Evolutionary conservation across 2,329 filamentous ascomycete species (phyloP).

Genomic region (Epichloe uncinata): DNA sequence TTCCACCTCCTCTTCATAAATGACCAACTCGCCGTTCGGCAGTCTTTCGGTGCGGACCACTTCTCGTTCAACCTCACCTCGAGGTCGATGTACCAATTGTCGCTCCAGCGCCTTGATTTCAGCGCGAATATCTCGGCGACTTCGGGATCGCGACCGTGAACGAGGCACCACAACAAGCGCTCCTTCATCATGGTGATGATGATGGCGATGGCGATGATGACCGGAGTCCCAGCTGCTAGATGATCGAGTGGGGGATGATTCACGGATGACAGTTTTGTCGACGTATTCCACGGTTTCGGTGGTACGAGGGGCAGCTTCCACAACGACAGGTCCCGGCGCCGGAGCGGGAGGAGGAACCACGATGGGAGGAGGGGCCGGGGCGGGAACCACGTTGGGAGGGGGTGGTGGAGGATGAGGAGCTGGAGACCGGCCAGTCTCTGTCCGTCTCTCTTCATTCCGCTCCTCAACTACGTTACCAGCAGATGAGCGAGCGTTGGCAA

Average conservation of each 20-base stretch:
- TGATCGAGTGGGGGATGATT: constrained; percentile 31
- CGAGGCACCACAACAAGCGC: constrained; percentile 27
- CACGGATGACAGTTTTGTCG: constrained; percentile 34
- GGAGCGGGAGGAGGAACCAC: constrained; percentile 15
- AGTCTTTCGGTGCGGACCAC: constrained; percentile 43
- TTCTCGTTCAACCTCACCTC: constrained; percentile 31
- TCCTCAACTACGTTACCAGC: constrained; percentile 36
- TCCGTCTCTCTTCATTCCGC: constrained; percentile 24
- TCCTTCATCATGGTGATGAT: constrained; percentile 15
- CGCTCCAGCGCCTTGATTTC: constrained; percentile 61
- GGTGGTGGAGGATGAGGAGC: constrained; percentile 11
- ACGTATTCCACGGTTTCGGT: constrained; percentile 25
- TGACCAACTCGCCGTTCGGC: constrained; percentile 47
- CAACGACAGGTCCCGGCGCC: constrained; percentile 18
- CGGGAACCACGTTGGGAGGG: too few species aligned
- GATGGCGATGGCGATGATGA: constrained; percentile 16
- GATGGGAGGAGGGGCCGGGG: too few species aligned
- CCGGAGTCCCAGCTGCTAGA: constrained; percentile 20
- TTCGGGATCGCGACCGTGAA: constrained; percentile 28
- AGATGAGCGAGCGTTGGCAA: constrained; percentile 31
- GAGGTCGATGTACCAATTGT: constrained; percentile 23
- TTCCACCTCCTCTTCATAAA: constrained; percentile 49
- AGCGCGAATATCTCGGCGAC: constrained; percentile 52
- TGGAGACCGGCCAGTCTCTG: constrained; percentile 1
- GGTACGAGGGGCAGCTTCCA: constrained; percentile 21